phyloP scores from a whole-genome alignment of 306 rosid species.

The Castanea sativa region DNA sequence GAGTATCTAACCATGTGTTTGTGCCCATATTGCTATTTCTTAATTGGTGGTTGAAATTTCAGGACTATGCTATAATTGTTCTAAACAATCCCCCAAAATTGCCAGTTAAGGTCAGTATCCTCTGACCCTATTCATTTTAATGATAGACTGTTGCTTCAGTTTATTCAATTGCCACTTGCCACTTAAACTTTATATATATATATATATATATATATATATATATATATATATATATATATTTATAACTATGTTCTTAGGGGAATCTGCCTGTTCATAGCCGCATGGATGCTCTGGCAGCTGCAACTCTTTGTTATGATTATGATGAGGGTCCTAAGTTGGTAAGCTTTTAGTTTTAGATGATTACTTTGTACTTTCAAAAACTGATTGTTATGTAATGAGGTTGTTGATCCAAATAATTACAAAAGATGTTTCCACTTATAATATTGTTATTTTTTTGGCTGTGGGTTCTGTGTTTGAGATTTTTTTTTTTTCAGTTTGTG shows the following conservation, averaged over 20 bases:
- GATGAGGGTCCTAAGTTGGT: slow-evolving; percentile 95
- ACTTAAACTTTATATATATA: too few species aligned
- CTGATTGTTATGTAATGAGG: not conserved
- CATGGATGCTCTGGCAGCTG: slow-evolving; percentile 96
- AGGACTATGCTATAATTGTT: too few species aligned
- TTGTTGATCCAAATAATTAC: not conserved
- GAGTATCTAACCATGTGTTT: too few species aligned
- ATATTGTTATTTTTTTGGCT: not conserved
- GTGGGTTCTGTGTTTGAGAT: not conserved
- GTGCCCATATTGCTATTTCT: too few species aligned
- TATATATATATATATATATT: too few species aligned
- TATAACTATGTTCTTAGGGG: slow-evolving; percentile 57
- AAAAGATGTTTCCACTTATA: not conserved
- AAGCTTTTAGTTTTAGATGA: slow-evolving; percentile 20
- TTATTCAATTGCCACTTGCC: too few species aligned
- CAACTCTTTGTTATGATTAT: slow-evolving; percentile 79
- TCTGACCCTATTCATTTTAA: too few species aligned
- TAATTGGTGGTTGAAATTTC: too few species aligned
- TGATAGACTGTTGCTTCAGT: too few species aligned
- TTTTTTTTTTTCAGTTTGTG: not conserved
- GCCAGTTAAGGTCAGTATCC: too few species aligned
- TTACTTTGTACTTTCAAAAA: not conserved
- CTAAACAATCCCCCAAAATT: too few species aligned
- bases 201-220: too few species aligned
- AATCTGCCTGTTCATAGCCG: slow-evolving; percentile 89